Percentiles rank a stretch among this genome's conserved stretches.
Evolutionary conservation across 2,329 filamentous ascomycete genomes (phyloP).

Genomic region (Verticillium dahliae): DNA sequence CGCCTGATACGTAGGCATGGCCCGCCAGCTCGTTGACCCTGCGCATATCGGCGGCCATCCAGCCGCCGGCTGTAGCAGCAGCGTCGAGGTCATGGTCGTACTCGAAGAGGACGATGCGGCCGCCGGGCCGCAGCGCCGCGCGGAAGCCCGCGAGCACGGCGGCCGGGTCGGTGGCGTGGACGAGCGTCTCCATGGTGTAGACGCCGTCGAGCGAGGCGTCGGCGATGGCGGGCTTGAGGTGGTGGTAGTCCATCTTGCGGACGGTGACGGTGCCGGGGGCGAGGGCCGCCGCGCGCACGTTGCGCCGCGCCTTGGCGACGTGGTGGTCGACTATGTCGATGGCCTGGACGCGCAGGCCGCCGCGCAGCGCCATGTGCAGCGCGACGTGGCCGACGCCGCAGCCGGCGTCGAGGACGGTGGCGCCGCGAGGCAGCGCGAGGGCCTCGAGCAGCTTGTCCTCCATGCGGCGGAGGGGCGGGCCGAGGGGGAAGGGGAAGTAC

Average conservation of each 20-base stretch:
- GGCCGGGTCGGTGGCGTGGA: slow-evolving; percentile 41
- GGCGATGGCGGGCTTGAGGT: slow-evolving; percentile 26
- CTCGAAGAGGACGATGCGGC: slow-evolving; percentile 36
- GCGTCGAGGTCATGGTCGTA: slow-evolving; percentile 34
- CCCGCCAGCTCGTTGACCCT: slow-evolving; percentile 33
- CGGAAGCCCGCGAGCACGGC: slow-evolving; percentile 37
- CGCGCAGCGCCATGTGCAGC: slow-evolving; percentile 35
- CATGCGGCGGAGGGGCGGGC: slow-evolving; percentile 35
- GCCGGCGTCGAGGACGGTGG: slow-evolving; percentile 44
- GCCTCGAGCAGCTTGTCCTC: slow-evolving; percentile 36
- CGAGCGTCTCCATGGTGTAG: slow-evolving; percentile 51
- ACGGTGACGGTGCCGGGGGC: slow-evolving; percentile 28
- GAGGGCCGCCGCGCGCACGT: slow-evolving; percentile 26
- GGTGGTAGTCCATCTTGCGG: slow-evolving; percentile 41
- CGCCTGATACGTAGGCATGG: slow-evolving; percentile 37
- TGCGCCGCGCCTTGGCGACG: slow-evolving; percentile 32
- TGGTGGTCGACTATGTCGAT: slow-evolving; percentile 45
- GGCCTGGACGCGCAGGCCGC: slow-evolving; percentile 32
- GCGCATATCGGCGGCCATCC: slow-evolving; percentile 21
- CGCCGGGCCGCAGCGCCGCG: slow-evolving; percentile 39
- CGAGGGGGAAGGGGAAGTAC: slow-evolving; percentile 41
- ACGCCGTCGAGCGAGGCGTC: slow-evolving; percentile 36
- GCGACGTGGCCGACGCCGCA: slow-evolving; percentile 44
- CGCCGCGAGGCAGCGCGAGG: slow-evolving; percentile 28
- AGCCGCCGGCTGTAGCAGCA: slow-evolving; percentile 7